Evolutionary conservation across 768 basidiomycete species (phyloP), one percentile per base, ranked within the genome.

Genomic region (Pulveroboletus sp.): DNA sequence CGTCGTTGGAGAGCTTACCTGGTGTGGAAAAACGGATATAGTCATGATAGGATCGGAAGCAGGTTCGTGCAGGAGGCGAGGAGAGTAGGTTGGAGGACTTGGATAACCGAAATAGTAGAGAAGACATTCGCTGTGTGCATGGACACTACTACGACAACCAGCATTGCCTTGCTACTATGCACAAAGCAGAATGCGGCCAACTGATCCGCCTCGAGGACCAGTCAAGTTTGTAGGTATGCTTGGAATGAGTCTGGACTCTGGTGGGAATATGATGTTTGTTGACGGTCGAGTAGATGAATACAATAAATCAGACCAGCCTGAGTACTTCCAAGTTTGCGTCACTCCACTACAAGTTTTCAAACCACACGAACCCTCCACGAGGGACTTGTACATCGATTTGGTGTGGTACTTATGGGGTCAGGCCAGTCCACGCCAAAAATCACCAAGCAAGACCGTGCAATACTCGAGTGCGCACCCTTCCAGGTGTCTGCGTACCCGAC

Each of bases 361-460:
- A 19, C 14, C 6, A 17, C 16, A 41, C 39, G 23, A 32, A 23
- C 34, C 49, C 42, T 43, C 36, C 14, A 38, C 11, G 43, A 43
- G 45, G 42, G 40, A 47, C 52, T 46, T 27, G 38, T 26, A 39
- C 38, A 20, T 17, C 36, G 26, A 44, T 27, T 29, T 22, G 17
- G 49, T 38, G 49, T 37, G 22, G 22, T 36, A 50, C 46, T 30
- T 45, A 89, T 89, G 87, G 87, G 87, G 50, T 76, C 68, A 61
- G 79, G 73, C 56, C 85, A 88, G 67, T 89, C 88, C 31, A 68
- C 76, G 29, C 92, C 91, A 41, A 96, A 89, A 75, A 82, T 99
- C 55, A 97, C 96, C 17, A 74, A 82, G 24, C 94, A 94, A 63
- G 96, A 99, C 69, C 82, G 86, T 56, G 95, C 96, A 37, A 88